These are phyloP conservation scores for Themeda triandra DNA, from an alignment of 176 grass and related monocot species.

Conservation along the genomic window DNA sequence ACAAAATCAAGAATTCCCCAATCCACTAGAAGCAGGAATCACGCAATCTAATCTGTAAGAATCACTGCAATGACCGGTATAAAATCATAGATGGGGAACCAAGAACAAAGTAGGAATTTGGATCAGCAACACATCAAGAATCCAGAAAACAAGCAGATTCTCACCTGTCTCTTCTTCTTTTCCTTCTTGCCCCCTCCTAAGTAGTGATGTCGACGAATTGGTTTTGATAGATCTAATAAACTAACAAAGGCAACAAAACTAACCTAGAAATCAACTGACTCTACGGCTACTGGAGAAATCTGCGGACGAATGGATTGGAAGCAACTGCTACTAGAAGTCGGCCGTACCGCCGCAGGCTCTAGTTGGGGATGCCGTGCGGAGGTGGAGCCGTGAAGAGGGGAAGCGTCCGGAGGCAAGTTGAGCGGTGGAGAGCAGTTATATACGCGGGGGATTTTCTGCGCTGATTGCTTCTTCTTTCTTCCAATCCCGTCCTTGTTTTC, in stretches of 20 bases:
- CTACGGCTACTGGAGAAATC: constrained; percentile 6
- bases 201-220: constrained; percentile 44
- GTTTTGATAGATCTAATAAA: constrained; percentile 2
- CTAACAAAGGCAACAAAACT: background rate
- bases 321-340: background rate
- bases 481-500: background rate
- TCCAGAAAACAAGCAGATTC: constrained; percentile 3
- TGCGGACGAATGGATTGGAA: background rate
- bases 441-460: constrained; percentile 35
- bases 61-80: background rate
- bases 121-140: constrained; percentile 15
- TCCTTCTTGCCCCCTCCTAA: background rate
- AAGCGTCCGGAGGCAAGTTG: constrained; percentile 5
- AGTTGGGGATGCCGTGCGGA: background rate
- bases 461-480: background rate
- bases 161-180: constrained; percentile 33
- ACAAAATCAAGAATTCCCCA: background rate
- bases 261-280: background rate
- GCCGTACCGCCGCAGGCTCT: background rate
- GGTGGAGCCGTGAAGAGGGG: background rate
- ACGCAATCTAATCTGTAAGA: background rate
- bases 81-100: background rate
- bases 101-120: background rate
- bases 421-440: constrained; percentile 42
- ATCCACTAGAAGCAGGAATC: background rate